Percentiles rank a stretch among this genome's conserved stretches.
Evolutionary conservation across 169 alveolate species (phyloP).

Genomic region (Perkinsus olseni): DNA sequence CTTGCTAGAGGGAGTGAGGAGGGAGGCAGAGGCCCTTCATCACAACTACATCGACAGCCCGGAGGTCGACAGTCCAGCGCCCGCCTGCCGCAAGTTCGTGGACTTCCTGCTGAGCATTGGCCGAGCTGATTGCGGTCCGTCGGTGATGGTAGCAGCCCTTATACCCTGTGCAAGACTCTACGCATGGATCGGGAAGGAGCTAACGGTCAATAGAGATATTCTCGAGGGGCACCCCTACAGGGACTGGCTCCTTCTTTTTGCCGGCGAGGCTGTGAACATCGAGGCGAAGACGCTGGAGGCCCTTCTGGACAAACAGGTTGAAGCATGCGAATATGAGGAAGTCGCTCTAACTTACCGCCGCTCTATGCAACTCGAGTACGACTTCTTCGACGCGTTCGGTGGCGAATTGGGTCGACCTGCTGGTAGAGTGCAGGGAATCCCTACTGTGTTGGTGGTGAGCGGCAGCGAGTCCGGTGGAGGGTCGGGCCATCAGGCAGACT

Average conservation of each 20-base stretch:
- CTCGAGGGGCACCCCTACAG: background rate
- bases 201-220: background rate
- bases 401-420: background rate
- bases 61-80: background rate
- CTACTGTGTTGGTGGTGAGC: background rate
- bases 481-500: slow-evolving; percentile 17
- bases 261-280: background rate
- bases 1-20: background rate
- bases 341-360: background rate
- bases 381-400: background rate
- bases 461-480: slow-evolving; percentile 28
- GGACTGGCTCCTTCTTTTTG: background rate
- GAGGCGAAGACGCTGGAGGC: background rate
- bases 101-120: background rate
- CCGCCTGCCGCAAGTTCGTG: background rate
- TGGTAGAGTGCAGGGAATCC: background rate
- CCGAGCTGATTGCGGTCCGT: background rate
- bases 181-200: background rate
- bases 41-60: background rate
- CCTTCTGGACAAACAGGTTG: background rate
- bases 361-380: background rate
- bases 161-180: background rate
- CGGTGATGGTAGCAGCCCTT: background rate
- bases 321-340: background rate
- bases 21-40: background rate